phyloP scores from a whole-genome alignment of 768 basidiomycete genomes.

The Mycena crocata region DNA sequence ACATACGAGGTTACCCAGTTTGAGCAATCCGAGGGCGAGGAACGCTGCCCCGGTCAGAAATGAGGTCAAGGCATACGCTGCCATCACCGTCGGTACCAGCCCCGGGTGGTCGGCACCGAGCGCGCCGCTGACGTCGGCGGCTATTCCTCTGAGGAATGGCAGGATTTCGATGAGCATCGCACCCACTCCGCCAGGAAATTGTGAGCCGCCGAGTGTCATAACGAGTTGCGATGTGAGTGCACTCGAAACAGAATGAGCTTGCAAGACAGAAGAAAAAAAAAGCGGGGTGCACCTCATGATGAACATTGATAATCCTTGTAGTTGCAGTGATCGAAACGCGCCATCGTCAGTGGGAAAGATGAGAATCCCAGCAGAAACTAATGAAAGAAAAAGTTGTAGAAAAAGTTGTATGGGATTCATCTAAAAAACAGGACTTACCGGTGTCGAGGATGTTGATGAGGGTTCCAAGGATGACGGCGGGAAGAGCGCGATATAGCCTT shows the following conservation, averaged over 20 bases:
- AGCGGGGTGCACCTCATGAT: slow-evolving; percentile 34
- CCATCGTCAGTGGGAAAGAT: slow-evolving; percentile 34
- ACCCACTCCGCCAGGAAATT: slow-evolving; percentile 37
- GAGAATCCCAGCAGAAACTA: slow-evolving; percentile 38
- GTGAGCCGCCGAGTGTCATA: slow-evolving; percentile 39
- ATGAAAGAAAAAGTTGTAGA: neutral
- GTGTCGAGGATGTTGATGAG: slow-evolving; percentile 31
- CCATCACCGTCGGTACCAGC: slow-evolving; percentile 41
- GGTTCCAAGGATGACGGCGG: slow-evolving; percentile 35
- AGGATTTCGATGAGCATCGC: slow-evolving; percentile 41
- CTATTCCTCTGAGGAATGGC: slow-evolving; percentile 37
- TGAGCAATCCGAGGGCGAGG: slow-evolving; percentile 37
- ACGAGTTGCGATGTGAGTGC: slow-evolving; percentile 36
- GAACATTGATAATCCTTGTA: slow-evolving; percentile 40
- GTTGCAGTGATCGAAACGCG: slow-evolving; percentile 33
- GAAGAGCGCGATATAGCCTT: slow-evolving; percentile 36
- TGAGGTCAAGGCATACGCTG: slow-evolving; percentile 37
- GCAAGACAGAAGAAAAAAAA: neutral
- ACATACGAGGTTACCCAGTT: slow-evolving; percentile 33
- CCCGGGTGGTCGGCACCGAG: slow-evolving; percentile 38
- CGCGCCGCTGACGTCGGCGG: slow-evolving; percentile 32
- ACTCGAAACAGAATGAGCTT: slow-evolving; percentile 4
- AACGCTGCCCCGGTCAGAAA: slow-evolving; percentile 37
- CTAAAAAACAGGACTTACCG: neutral
- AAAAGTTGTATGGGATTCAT: neutral